Evolutionary conservation across 495 filamentous ascomycete genomes (phyloP), one percentile per base, ranked within the genome.

Genomic region (Xylaria nigripes): DNA sequence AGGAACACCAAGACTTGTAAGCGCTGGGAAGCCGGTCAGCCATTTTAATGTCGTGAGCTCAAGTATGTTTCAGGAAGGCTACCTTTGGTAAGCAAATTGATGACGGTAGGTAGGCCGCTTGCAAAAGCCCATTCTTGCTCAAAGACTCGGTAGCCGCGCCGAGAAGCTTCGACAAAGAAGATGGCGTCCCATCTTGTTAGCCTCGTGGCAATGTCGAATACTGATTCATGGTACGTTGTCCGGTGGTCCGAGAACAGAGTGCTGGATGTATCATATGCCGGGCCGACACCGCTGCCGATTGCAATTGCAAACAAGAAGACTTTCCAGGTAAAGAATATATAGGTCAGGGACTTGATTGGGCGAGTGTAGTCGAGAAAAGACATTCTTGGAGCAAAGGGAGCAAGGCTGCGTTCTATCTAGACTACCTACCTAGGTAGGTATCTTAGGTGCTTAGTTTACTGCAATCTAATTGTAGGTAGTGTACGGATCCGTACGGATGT

Each of bases 121-220:
- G 89, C 85, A 72, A 95, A 98, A 1, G 94, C 93, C 90, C 91
- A 97, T 70, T 96, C 90, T 70, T 98, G 94, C 70, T 98, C 93
- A 70, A 85, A 91, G 9, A 84, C 32, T 36, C 32, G 47, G 56
- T 96, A 90, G 21, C 89, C 90, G 29, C 83, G 73, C 50, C 77
- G 72, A 0, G 89, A 83, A 42, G 74, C 68, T 50, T 83, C 79
- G 30, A 84, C 72, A 61, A 87, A 97, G 66, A 96, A 97, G 49
- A 98, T 83, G 32, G 87, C 84, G 64, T 98, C 93, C 93, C 93
- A 98, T 69, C 92, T 79, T 0, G 83, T 82, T 36, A 96, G 76
- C 48, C 82, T 83, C 52, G 70, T 56, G 55, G 77, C 44, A 48
- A 71, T 48, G 43, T 62, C 56, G 48, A 61, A 62, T 16, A 45